These are phyloP conservation scores for Mortierella alpina DNA, from an alignment of 192 early-diverging fungal species.

Conservation along the genomic window DNA sequence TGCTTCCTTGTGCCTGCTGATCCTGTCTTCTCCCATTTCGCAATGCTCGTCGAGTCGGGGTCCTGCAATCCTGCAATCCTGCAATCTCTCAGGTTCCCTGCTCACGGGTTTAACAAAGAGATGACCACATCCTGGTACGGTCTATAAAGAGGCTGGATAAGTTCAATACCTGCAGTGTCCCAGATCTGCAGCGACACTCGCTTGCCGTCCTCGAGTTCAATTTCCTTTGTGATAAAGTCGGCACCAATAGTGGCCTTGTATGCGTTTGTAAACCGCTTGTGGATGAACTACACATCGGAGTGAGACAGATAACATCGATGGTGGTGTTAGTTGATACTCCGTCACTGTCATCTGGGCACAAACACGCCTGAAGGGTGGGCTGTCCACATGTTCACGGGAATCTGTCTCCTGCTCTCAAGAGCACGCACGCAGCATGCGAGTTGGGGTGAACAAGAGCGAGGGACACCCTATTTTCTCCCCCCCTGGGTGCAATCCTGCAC, in stretches of 20 bases:
- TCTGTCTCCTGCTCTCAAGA: no score
- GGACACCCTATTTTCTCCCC: no score
- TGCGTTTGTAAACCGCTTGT: constrained; percentile 91
- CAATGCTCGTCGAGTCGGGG: no score
- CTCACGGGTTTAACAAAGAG: no score
- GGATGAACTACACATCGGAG: constrained; percentile 75
- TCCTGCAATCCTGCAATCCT: no score
- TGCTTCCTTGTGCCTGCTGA: no score
- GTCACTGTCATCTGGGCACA: background rate
- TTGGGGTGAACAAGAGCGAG: no score
- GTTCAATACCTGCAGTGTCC: constrained; percentile 81
- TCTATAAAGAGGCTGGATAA: no score
- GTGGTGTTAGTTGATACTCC: background rate
- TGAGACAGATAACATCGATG: background rate
- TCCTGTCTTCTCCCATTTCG: no score
- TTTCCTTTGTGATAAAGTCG: constrained; percentile 97
- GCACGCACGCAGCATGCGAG: no score
- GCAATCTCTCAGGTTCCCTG: no score
- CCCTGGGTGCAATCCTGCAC: background rate
- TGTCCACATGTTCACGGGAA: background rate
- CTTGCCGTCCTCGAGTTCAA: constrained; percentile 82
- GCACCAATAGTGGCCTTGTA: constrained; percentile 99
- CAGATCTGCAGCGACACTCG: constrained; percentile 83
- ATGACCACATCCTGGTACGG: no score
- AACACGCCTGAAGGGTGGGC: background rate